Percentiles rank a stretch among this genome's conserved stretches.
Evolutionary conservation across 805 yeast species (phyloP).

Genomic region (Zygotorulaspora danielsina): DNA sequence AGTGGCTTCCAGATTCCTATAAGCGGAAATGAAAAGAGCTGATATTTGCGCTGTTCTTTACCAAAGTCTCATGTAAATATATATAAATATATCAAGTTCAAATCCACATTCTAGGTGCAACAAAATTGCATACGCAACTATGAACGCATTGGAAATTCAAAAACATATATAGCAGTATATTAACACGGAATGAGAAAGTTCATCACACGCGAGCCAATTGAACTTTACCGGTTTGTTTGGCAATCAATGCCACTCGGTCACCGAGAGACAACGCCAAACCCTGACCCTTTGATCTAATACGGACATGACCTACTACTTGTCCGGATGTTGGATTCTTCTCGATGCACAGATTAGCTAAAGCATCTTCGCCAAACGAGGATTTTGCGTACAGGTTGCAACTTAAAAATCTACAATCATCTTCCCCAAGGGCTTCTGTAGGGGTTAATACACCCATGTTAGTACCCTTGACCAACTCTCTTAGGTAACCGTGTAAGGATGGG

Average conservation of each 20-base stretch:
- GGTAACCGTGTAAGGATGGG: constrained; percentile 65
- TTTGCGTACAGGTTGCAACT: constrained; percentile 91
- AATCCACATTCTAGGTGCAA: neutral
- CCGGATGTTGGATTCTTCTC: constrained; percentile 68
- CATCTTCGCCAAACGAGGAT: constrained; percentile 95
- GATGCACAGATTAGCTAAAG: constrained; percentile 90
- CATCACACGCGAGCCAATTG: constrained; percentile 30
- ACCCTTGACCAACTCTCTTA: constrained; percentile 62
- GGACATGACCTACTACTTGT: constrained; percentile 84
- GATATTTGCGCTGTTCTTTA: constrained; percentile 4
- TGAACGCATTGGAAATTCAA: neutral
- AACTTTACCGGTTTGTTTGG: constrained; percentile 50
- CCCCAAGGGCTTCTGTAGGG: constrained; percentile 85
- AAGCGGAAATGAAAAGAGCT: constrained; percentile 37
- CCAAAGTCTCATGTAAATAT: constrained; percentile 7
- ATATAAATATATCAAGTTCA: no score
- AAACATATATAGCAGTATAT: neutral
- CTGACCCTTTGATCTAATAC: constrained; percentile 96
- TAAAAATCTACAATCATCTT: constrained; percentile 71
- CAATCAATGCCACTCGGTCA: constrained; percentile 83
- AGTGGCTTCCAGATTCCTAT: constrained; percentile 83
- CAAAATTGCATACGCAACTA: no score
- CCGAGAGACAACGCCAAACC: constrained; percentile 94
- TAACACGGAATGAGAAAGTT: constrained; percentile 1
- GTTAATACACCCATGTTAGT: constrained; percentile 95